Evolutionary conservation across 2,329 filamentous ascomycete genomes (phyloP).

Genomic region (Lecanicillium sp.): DNA sequence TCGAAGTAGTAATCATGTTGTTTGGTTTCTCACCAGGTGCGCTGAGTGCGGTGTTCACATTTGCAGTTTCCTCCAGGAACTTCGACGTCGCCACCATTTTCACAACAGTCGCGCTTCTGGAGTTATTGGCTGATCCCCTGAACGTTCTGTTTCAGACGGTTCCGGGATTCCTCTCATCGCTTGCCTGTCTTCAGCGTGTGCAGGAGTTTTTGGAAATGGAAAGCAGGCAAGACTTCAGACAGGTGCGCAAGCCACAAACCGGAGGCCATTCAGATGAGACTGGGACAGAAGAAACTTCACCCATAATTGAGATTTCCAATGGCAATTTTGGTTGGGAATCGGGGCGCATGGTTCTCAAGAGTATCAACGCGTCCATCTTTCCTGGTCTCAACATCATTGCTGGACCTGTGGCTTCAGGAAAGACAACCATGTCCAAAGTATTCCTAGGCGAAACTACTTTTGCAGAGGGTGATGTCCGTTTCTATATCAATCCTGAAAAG

Average conservation of each 20-base stretch:
- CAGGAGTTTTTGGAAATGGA: conserved; percentile 13
- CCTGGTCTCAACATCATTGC: conserved; percentile 27
- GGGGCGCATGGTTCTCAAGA: conserved; percentile 16
- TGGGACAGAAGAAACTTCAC: too few species aligned
- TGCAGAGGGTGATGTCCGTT: conserved; percentile 13
- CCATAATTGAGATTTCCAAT: background rate
- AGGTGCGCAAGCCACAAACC: background rate
- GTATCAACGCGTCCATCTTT: conserved; percentile 18
- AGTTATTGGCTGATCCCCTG: conserved; percentile 8
- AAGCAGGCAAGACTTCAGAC: conserved; percentile 14
- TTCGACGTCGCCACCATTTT: conserved; percentile 27
- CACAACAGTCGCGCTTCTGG: conserved; percentile 17
- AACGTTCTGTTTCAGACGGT: conserved; percentile 13
- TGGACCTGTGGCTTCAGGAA: conserved; percentile 32
- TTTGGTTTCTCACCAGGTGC: conserved; percentile 29
- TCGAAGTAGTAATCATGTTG: conserved; percentile 19
- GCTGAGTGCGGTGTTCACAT: conserved; percentile 29
- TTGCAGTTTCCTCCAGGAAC: conserved; percentile 22
- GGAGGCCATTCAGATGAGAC: too few species aligned
- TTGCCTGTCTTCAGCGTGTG: conserved; percentile 9
- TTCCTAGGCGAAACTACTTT: conserved; percentile 27
- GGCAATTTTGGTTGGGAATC: conserved; percentile 21
- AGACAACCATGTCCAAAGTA: conserved; percentile 32
- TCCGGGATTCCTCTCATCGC: background rate
- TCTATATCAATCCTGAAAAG: conserved; percentile 13